Evolutionary conservation across 2,329 filamentous ascomycete genomes (phyloP), one percentile per base, ranked within the genome.

Genomic region (Orbilia blumenaviensis): DNA sequence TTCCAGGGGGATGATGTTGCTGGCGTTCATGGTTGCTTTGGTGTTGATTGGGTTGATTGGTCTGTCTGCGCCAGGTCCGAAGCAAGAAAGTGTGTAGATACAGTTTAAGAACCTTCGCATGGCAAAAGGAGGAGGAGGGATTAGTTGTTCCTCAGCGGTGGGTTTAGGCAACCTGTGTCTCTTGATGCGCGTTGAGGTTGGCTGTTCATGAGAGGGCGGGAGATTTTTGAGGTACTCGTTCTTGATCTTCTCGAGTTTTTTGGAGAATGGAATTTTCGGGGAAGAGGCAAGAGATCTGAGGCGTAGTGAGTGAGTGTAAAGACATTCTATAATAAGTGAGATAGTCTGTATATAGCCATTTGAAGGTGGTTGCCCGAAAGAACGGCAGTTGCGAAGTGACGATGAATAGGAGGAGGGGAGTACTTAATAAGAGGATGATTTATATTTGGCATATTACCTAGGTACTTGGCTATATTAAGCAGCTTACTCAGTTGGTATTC

Each of bases 1-100:
- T 8, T 58, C 25, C 38, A 76, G 54, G 1, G 72, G 46, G 34
- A 76, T 27, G 29, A 76, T 64, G n/a, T 76, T 76, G 25, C 34
- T 23, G 14, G 71, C 8, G 4, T 64, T 56, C 71, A 75, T 75
- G 8, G 71, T 75, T 3, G 66, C 44, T 38, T 32, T 14, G n/a
- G 41, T 18, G 29, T 75, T 75, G 25, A n/a, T 38, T 2, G 63
- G 32, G 9, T 71, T 23, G 58, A 71, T 46, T 1, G 61, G 16
- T 56, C 42, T 56, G 12, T 58, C 29, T 46, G 44, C n/a, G 6
- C 66, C 36, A 18, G 52, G 3, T 56, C 52, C 52, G 34, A 71
- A 71, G 56, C 66, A 71, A 12, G 56, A 63, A 10, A 71, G 10
- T 6, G 34, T 32, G 12, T 71, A 23, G 12, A 71, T 56, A 12